These are phyloP conservation scores for Trypanosoma theileri DNA, from an alignment of 208 protist species.

Conservation along the genomic window DNA sequence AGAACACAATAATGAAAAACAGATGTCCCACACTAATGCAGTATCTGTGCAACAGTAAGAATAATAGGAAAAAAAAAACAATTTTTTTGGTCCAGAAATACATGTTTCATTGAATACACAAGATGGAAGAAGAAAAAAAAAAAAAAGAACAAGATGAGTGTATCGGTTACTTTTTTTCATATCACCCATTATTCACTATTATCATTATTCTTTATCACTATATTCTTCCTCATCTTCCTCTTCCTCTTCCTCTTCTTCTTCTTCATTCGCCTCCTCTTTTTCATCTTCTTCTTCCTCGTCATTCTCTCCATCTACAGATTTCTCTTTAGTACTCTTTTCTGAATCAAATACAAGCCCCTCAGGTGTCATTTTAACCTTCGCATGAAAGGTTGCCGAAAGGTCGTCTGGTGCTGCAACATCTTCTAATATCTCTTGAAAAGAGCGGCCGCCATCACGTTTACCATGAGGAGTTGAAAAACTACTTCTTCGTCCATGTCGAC, in stretches of 20 bases:
- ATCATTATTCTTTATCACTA: conserved; percentile 19
- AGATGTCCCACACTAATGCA: no score
- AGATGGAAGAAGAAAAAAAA: no score
- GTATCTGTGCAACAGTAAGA: no score
- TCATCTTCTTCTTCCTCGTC: not conserved
- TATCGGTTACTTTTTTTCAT: not conserved
- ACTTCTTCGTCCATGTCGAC: not conserved
- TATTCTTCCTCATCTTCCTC: conserved; percentile 24
- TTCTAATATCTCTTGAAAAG: conserved; percentile 54
- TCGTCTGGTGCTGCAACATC: conserved; percentile 32
- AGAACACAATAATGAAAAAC: no score
- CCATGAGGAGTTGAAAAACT: not conserved
- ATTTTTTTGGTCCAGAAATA: no score
- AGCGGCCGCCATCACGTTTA: conserved; percentile 26
- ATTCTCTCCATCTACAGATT: no score
- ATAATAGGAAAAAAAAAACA: no score
- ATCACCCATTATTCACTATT: not conserved
- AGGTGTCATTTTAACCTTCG: conserved; percentile 10
- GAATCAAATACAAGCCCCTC: not conserved
- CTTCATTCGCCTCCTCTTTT: conserved; percentile 26
- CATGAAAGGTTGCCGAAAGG: conserved; percentile 36
- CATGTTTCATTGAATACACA: no score
- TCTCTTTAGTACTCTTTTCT: not conserved
- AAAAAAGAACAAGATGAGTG: not conserved
- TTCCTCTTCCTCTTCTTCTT: conserved; percentile 21